These are phyloP conservation scores for Alloteropsis angusta DNA, from an alignment of 202 grass and related monocot genomes.

Conservation along the genomic window DNA sequence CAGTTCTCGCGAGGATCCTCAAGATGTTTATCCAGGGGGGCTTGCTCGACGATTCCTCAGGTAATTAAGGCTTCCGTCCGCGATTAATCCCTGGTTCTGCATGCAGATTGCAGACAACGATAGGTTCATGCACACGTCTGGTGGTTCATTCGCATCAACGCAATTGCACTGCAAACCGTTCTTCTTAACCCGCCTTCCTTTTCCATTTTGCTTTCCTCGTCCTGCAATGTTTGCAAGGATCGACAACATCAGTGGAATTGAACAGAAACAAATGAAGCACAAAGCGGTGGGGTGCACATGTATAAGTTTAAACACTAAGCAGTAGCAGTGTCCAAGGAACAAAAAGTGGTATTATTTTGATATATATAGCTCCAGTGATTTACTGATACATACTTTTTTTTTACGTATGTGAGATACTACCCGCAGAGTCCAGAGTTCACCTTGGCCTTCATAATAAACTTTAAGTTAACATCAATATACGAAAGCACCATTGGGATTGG, in stretches of 20 bases:
- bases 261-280: not conserved
- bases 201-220: not conserved
- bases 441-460: not conserved
- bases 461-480: not conserved
- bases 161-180: not conserved
- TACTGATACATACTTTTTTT: not conserved
- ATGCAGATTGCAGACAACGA: not conserved
- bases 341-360: not conserved
- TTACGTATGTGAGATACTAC: not conserved
- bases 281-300: not conserved
- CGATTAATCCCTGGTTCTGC: not conserved
- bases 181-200: not conserved
- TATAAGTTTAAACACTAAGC: not conserved
- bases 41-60: constrained; percentile 5
- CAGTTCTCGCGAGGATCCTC: not conserved
- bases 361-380: not conserved
- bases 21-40: not conserved
- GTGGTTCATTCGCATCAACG: not conserved
- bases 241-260: not conserved
- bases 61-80: constrained; percentile 4
- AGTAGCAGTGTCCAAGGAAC: not conserved
- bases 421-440: not conserved
- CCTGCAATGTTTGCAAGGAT: constrained; percentile 10
- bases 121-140: not conserved
- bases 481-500: too few relatives aligned